These are phyloP conservation scores for Parsonsia alboflavescens DNA, from an alignment of 257 asterid species.

Conservation along the genomic window DNA sequence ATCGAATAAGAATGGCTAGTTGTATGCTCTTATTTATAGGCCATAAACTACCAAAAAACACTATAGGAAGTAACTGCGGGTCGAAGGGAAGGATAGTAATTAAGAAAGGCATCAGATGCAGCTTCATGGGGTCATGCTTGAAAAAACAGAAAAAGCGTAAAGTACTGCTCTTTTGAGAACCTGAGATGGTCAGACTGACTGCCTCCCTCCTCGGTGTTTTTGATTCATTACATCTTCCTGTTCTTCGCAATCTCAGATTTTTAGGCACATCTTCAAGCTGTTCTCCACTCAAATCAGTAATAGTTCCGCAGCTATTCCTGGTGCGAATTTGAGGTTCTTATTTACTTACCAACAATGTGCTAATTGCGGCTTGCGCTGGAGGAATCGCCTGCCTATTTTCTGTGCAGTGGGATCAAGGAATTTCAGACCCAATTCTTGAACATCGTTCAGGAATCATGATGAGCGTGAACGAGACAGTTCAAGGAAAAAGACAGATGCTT, in stretches of 20 bases:
- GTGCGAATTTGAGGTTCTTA: not conserved
- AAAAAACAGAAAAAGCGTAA: not conserved
- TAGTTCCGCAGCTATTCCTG: not conserved
- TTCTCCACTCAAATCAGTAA: not conserved
- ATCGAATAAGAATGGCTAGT: not conserved
- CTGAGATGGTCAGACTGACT: not conserved
- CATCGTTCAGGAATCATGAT: not conserved
- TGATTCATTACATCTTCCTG: conserved; percentile 5
- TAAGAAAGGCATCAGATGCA: conserved; percentile 25
- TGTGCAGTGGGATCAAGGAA: not conserved
- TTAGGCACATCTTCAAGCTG: no score
- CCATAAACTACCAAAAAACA: not conserved
- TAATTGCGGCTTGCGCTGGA: not conserved
- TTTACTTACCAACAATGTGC: no score
- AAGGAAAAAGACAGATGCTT: not conserved
- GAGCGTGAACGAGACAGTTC: not conserved
- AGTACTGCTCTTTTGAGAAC: not conserved
- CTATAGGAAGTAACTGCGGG: not conserved
- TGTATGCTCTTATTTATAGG: not conserved
- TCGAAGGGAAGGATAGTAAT: not conserved
- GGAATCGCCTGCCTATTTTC: not conserved
- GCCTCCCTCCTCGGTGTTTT: not conserved
- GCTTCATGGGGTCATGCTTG: not conserved
- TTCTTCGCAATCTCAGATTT: not conserved
- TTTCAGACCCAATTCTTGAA: not conserved